Percentiles rank a stretch among this genome's conserved stretches.
Evolutionary conservation across 306 rosid species (phyloP).

Genomic region (Gastrolobium villosum): DNA sequence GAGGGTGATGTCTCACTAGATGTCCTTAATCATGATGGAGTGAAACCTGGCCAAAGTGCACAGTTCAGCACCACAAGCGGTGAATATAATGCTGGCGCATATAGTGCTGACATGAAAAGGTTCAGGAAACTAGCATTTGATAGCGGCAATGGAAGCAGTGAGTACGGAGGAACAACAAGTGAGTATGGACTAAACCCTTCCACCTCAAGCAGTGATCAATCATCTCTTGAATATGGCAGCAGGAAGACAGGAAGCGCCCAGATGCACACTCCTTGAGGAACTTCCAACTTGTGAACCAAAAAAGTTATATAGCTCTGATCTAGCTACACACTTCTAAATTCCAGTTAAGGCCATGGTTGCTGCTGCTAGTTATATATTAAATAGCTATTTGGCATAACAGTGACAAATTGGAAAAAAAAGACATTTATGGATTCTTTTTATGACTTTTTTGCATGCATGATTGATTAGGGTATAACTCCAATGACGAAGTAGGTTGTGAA

Average conservation of each 20-base stretch:
- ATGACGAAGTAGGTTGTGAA: not conserved
- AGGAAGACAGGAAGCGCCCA: slow-evolving; percentile 9
- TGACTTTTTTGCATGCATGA: not conserved
- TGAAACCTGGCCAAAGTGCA: slow-evolving; percentile 61
- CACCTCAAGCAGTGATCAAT: slow-evolving; percentile 57
- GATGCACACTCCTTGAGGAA: slow-evolving; percentile 27
- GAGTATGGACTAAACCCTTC: slow-evolving; percentile 79
- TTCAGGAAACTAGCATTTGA: slow-evolving; percentile 58
- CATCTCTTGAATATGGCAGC: slow-evolving; percentile 46
- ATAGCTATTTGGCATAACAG: not conserved
- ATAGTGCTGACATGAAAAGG: slow-evolving; percentile 68
- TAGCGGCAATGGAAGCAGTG: slow-evolving; percentile 65
- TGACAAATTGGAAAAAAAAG: not conserved
- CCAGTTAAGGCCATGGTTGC: not conserved
- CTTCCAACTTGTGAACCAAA: not conserved
- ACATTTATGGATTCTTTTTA: not conserved
- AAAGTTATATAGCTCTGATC: slow-evolving; percentile 4
- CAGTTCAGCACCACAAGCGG: slow-evolving; percentile 45
- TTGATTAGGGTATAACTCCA: not conserved
- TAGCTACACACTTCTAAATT: not conserved
- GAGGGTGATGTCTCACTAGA: slow-evolving; percentile 86
- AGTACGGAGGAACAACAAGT: slow-evolving; percentile 66
- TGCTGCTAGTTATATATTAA: not conserved
- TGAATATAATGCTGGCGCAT: slow-evolving; percentile 55
- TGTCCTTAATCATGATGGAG: slow-evolving; percentile 64